Percentiles rank a stretch among this genome's conserved stretches.
These are phyloP conservation scores for Populus davidiana DNA, from an alignment of 345 rosid genomes.

Conservation along the genomic window DNA sequence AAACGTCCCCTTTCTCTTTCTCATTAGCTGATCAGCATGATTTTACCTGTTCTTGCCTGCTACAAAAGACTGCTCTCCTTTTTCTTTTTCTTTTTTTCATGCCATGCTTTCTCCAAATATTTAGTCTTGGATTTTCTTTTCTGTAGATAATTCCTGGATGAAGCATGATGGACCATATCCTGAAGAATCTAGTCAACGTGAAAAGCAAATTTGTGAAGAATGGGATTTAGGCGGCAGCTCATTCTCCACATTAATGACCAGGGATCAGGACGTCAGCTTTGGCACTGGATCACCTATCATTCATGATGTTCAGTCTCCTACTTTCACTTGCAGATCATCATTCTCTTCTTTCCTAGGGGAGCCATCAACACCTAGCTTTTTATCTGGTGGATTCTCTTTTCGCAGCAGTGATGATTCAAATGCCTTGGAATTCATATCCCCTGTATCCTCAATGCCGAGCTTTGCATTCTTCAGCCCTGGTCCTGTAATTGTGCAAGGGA, in stretches of 20 bases:
- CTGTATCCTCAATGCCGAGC: conserved; percentile 52
- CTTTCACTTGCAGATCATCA: conserved; percentile 44
- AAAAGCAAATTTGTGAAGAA: conserved; percentile 21
- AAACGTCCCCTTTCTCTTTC: background rate
- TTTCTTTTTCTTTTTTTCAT: background rate
- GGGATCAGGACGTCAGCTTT: conserved; percentile 65
- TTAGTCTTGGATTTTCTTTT: background rate
- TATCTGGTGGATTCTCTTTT: conserved; percentile 45
- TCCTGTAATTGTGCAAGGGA: conserved; percentile 25
- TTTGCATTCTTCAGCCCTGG: conserved; percentile 53
- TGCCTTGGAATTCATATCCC: conserved; percentile 36
- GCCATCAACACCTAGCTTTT: conserved; percentile 38
- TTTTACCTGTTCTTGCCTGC: background rate
- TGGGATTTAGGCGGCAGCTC: conserved; percentile 37
- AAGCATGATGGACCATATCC: conserved; percentile 22
- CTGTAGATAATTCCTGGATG: conserved; percentile 56
- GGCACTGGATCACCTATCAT: conserved; percentile 37
- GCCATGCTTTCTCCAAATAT: background rate
- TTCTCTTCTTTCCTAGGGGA: conserved; percentile 43
- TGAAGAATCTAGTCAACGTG: conserved; percentile 17
- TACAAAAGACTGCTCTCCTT: background rate
- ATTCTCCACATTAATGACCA: conserved; percentile 32
- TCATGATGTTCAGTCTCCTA: conserved; percentile 37
- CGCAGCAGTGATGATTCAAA: conserved; percentile 27
- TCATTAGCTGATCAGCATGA: background rate